These are phyloP conservation scores for Colletotrichum tropicale DNA, from an alignment of 2,329 filamentous ascomycete genomes.

Conservation along the genomic window DNA sequence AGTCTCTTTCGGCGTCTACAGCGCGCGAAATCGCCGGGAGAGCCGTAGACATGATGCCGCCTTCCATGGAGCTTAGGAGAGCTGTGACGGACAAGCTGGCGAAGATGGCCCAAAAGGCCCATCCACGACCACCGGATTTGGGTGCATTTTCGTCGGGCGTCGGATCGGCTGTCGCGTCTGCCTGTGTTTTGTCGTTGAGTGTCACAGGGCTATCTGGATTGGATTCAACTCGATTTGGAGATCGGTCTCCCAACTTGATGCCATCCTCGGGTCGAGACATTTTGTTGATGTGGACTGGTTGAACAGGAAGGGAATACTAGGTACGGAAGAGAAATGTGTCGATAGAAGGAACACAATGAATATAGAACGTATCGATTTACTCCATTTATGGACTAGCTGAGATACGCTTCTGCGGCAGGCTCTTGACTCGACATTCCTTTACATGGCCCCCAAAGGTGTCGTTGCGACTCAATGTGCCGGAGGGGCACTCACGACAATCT, in stretches of 20 bases:
- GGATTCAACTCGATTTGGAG: not conserved
- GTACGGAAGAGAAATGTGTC: not conserved
- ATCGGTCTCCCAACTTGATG: not conserved
- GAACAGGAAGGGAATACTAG: not conserved
- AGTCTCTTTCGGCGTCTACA: constrained; percentile 22
- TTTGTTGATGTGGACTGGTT: not conserved
- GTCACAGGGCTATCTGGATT: not conserved
- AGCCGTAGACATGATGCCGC: constrained; percentile 33
- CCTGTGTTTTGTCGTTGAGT: not conserved
- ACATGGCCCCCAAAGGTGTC: not conserved
- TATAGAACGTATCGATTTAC: not conserved
- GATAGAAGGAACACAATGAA: not conserved
- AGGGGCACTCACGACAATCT: not conserved
- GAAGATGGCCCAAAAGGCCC: constrained; percentile 29
- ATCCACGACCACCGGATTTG: constrained; percentile 3
- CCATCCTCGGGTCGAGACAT: not conserved
- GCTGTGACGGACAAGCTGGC: constrained; percentile 22
- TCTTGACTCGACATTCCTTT: not conserved
- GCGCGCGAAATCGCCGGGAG: constrained; percentile 28
- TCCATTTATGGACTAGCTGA: not conserved
- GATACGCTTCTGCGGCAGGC: not conserved
- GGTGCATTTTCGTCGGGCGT: not conserved
- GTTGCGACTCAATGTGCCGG: not conserved
- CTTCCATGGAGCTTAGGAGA: constrained; percentile 28
- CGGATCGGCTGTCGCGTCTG: not conserved